Percentiles rank a stretch among this genome's conserved stretches.
phyloP scores from a whole-genome alignment of 805 yeast species.

The Wickerhamomyces tratensis region DNA sequence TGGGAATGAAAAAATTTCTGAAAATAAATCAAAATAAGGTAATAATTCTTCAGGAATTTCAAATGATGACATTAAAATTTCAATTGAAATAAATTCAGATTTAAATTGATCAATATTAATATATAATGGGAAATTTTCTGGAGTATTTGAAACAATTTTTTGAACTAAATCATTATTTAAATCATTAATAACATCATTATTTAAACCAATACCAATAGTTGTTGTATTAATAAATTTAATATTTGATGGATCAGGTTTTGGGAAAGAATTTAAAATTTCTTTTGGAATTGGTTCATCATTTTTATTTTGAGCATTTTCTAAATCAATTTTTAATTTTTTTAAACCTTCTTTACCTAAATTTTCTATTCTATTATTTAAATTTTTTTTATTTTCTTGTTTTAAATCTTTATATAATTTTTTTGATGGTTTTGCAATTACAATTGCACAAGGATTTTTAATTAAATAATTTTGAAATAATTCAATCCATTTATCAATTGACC shows the following conservation, averaged over 20 bases:
- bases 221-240: conserved; percentile 64
- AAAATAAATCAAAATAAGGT: conserved; percentile 56
- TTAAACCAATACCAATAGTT: conserved; percentile 51
- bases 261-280: conserved; percentile 48
- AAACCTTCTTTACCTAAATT: conserved; percentile 55
- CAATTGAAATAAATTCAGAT: conserved; percentile 70
- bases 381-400: conserved; percentile 40
- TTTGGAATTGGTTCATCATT: conserved; percentile 78
- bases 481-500: conserved; percentile 68
- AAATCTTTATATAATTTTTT: conserved; percentile 39
- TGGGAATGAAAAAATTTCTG: conserved; percentile 66
- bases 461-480: conserved; percentile 40
- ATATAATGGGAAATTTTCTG: conserved; percentile 50
- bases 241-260: conserved; percentile 63
- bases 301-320: conserved; percentile 51
- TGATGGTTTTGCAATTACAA: conserved; percentile 70
- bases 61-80: conserved; percentile 48
- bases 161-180: conserved; percentile 19
- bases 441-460: conserved; percentile 50
- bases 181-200: conserved; percentile 25
- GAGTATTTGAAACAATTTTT: conserved; percentile 21
- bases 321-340: conserved; percentile 33
- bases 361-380: conserved; percentile 38
- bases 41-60: conserved; percentile 41
- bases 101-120: conserved; percentile 72